A percentile compares a stretch with the other conserved stretches of the same genome.
Conservation (phyloP, 345 rosid genomes). For the Hirschfeldia incana region DNA sequence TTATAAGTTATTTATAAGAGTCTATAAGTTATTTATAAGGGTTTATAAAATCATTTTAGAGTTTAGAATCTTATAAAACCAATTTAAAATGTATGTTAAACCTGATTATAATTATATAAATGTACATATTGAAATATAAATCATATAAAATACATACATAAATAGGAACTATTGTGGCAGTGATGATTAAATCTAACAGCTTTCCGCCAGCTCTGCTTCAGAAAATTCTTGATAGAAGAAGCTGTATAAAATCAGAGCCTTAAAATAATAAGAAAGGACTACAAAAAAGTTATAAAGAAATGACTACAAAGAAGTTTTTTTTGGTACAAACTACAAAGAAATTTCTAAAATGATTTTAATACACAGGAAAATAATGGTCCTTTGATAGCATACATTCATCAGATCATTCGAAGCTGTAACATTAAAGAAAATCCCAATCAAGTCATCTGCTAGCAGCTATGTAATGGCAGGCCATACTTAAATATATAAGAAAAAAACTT, state of each 20-base stretch:
- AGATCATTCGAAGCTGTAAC: background rate
- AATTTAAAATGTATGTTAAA: background rate
- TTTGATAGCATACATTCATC: background rate
- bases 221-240: conserved; percentile 86
- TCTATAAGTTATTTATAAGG: background rate
- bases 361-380: background rate
- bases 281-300: too few species aligned
- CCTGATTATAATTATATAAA: background rate
- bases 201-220: conserved; percentile 97
- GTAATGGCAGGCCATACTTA: too few species aligned
- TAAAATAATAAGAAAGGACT: too few species aligned
- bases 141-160: background rate
- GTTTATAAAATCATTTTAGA: background rate
- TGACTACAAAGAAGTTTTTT: too few species aligned
- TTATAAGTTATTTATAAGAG: background rate
- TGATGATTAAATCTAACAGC: conserved; percentile 58
- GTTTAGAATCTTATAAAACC: too few species aligned
- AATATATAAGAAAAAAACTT: too few species aligned
- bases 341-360: too few species aligned
- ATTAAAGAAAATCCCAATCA: too few species aligned
- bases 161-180: conserved; percentile 31
- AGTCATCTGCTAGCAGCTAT: too few species aligned
- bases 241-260: conserved; percentile 69
- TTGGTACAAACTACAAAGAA: too few species aligned
- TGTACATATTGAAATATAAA: too few species aligned